These are phyloP conservation scores for Nyctanthes arbortristis DNA, from an alignment of 257 asterid species.

Conservation along the genomic window DNA sequence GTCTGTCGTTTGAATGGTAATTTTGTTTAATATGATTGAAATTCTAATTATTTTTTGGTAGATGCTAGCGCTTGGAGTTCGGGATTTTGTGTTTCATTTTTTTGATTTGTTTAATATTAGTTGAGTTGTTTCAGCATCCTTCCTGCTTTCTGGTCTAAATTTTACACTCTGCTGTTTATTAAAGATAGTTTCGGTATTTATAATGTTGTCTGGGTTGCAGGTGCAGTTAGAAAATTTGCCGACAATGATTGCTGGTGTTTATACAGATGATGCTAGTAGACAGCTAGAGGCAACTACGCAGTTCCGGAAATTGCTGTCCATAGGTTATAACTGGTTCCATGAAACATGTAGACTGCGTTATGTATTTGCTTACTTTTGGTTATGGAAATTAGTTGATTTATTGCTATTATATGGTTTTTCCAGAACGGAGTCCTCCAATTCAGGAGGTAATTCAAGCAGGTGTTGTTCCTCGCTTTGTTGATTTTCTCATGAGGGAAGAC, in stretches of 20 bases:
- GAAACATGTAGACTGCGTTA: background rate
- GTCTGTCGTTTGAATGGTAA: background rate
- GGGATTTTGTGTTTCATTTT: background rate
- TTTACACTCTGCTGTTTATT: no score
- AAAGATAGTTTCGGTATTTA: background rate
- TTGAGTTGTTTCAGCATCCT: background rate
- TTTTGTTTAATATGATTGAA: background rate
- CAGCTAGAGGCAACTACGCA: slow-evolving; percentile 43
- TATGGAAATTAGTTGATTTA: background rate
- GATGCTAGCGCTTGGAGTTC: slow-evolving; percentile 22
- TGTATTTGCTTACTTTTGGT: background rate
- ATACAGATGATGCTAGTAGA: slow-evolving; percentile 27
- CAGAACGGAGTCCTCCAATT: slow-evolving; percentile 87
- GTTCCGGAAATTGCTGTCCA: slow-evolving; percentile 38
- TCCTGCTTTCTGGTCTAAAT: background rate
- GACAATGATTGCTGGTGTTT: slow-evolving; percentile 40
- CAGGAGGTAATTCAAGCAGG: slow-evolving; percentile 83
- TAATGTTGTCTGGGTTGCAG: background rate
- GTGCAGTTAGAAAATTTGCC: slow-evolving; percentile 40
- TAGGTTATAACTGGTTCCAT: slow-evolving; percentile 43
- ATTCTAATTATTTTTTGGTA: background rate
- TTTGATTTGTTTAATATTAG: background rate
- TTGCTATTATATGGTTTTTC: background rate
- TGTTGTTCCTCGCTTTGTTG: slow-evolving; percentile 80
- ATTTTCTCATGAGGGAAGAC: slow-evolving; percentile 76